Conservation (phyloP, 1,284 basidiomycete species). For the Ustilago sp. region DNA sequence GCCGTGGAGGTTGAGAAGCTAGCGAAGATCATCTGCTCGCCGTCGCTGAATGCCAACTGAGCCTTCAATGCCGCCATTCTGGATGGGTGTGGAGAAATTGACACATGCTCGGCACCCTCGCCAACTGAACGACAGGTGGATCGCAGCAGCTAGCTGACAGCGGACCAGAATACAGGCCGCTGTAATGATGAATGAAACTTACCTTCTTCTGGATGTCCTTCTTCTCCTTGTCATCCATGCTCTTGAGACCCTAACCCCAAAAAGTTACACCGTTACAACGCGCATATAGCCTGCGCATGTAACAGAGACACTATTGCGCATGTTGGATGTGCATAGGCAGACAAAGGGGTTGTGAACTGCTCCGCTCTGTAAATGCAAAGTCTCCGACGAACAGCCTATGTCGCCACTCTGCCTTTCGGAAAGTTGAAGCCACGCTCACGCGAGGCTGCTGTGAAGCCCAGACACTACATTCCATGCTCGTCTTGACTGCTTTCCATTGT, state of each 20-base stretch:
- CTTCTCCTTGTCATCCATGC: conserved; percentile 80
- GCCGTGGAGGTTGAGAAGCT: neutral
- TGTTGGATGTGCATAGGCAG: neutral
- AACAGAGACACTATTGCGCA: neutral
- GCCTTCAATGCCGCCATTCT: neutral
- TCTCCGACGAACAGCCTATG: neutral
- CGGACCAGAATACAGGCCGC: no score
- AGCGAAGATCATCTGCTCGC: neutral
- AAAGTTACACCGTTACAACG: no score
- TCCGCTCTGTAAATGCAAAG: neutral
- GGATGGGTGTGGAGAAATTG: no score
- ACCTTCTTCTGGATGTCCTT: conserved; percentile 88
- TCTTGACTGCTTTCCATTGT: neutral
- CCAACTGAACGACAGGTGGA: no score
- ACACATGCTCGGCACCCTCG: no score
- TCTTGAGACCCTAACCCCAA: conserved; percentile 73
- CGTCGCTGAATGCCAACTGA: no score
- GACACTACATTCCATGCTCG: neutral
- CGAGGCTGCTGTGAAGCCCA: neutral
- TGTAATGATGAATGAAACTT: conserved; percentile 10
- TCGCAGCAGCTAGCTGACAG: no score
- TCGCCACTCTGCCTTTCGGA: neutral
- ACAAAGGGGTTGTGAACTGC: neutral
- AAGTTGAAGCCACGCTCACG: neutral
- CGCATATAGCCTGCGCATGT: no score